Base-by-base conservation (phyloP, 2,329 filamentous ascomycete genomes). In the Plectosphaerella plurivora region DNA sequence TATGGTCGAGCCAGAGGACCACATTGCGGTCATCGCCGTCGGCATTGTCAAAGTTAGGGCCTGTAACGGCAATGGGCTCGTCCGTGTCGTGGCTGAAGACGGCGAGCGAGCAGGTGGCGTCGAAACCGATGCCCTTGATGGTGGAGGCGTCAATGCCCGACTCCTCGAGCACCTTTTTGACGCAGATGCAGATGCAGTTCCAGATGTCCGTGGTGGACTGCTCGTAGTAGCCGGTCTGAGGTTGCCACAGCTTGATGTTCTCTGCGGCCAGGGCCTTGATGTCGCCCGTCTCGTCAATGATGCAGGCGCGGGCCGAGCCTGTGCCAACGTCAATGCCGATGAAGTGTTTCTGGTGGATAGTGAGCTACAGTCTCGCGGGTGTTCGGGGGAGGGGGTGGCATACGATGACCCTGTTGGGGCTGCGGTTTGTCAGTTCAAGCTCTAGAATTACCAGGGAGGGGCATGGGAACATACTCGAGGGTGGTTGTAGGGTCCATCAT, bases 191-290 rank as follows among this genome's bases (percentile, higher is more conserved):
- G 67, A 99, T 96, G 71, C 91, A 93, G 58, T 85, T 81, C 94
- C 94, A 99, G 65, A 99, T 99, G 69, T 99, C 90, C 49, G 86
- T 89, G 0, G 94, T 97, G 15, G 93, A 97, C 93, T 99, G 94
- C 76, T 99, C 94, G 71, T 91, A 92, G 68, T 86, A 88, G 52
- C 86, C 87, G 33, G 80, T 81, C 66, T 89, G 78, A 12, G 88
- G 87, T 70, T 91, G 86, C 88, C 88, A 92, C 47, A 91, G 77
- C 64, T 87, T 86, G 71, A 92, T 92, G 61, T 89, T 81, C 66
- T 91, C 82, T 3, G 87, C 83, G 20, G 87, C 86, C 59, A 91
- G 69, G 14, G 81, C 83, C 65, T 86, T 85, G 72, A 99, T 97
- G 65, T 97, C 91, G 50, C 94, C 94, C 41, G 88, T 86, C 56